Evolutionary conservation across 2,329 filamentous ascomycete genomes (phyloP).

Genomic region (Verticillium tricorpus): DNA sequence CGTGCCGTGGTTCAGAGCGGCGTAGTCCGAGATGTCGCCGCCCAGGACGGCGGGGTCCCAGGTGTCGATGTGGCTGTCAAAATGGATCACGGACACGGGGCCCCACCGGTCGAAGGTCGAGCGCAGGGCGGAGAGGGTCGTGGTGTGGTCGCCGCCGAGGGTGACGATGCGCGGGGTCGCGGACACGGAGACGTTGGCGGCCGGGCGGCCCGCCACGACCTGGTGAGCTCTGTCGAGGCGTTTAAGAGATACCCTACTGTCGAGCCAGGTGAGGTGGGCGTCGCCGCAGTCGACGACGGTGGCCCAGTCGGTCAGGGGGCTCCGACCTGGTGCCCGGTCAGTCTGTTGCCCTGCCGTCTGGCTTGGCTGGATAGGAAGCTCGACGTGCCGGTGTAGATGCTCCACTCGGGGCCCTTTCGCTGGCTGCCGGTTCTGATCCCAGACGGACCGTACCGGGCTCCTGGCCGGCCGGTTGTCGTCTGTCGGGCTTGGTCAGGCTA

Average conservation of each 20-base stretch:
- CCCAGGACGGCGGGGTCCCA: slow-evolving; percentile 63
- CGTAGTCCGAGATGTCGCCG: slow-evolving; percentile 56
- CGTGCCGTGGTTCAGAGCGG: slow-evolving; percentile 57
- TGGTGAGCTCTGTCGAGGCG: slow-evolving; percentile 64
- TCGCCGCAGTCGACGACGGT: slow-evolving; percentile 72
- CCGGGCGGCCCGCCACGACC: slow-evolving; percentile 25
- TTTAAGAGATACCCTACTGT: slow-evolving; percentile 67
- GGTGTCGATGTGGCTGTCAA: slow-evolving; percentile 66
- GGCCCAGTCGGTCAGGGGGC: slow-evolving; percentile 12
- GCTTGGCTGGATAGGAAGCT: slow-evolving; percentile 2
- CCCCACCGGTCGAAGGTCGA: slow-evolving; percentile 54
- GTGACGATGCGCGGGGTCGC: slow-evolving; percentile 49
- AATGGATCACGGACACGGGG: slow-evolving; percentile 59
- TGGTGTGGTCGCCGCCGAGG: slow-evolving; percentile 61
- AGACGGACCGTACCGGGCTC: slow-evolving; percentile 21
- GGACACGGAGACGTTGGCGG: slow-evolving; percentile 38
- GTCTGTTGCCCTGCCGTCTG: background rate
- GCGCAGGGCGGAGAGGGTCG: slow-evolving; percentile 58
- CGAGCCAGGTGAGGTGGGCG: slow-evolving; percentile 70
- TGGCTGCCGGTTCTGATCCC: slow-evolving; percentile 21
- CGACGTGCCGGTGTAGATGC: slow-evolving; percentile 18
- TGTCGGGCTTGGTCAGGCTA: background rate
- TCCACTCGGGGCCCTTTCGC: slow-evolving; percentile 16
- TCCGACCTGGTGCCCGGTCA: background rate
- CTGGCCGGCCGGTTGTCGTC: slow-evolving; percentile 20